phyloP scores from a whole-genome alignment of 768 basidiomycete genomes.

The Lanmaoa pseudosensibilis region DNA sequence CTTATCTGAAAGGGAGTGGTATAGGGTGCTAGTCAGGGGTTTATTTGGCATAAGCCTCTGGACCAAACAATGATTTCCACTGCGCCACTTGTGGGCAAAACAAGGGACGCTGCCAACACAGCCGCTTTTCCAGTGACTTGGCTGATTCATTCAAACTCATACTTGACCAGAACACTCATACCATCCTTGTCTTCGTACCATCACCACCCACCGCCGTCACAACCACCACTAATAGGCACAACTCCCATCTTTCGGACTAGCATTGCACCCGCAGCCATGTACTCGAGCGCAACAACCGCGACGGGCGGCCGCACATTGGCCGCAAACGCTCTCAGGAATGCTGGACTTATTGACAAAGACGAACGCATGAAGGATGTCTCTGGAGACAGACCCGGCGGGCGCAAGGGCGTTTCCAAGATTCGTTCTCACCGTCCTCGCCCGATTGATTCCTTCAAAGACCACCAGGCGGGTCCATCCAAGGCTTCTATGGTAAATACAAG shows the following conservation, averaged over 20 bases:
- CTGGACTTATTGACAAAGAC: slow-evolving; percentile 77
- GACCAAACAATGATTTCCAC: slow-evolving; percentile 21
- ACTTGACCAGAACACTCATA: slow-evolving; percentile 2
- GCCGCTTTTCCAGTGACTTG: slow-evolving; percentile 15
- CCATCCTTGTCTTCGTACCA: slow-evolving; percentile 19
- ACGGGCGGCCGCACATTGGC: slow-evolving; percentile 60
- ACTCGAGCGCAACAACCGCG: slow-evolving; percentile 60
- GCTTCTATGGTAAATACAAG: slow-evolving; percentile 68
- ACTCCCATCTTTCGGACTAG: background rate
- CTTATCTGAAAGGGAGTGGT: too few species aligned
- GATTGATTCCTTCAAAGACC: slow-evolving; percentile 56
- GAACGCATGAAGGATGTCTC: slow-evolving; percentile 70
- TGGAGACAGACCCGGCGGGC: slow-evolving; percentile 65
- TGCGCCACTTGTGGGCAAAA: slow-evolving; percentile 21
- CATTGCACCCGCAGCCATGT: slow-evolving; percentile 37
- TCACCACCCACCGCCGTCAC: slow-evolving; percentile 18
- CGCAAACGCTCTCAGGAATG: slow-evolving; percentile 60
- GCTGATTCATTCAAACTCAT: slow-evolving; percentile 19
- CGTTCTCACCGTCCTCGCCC: slow-evolving; percentile 60
- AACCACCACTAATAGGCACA: background rate
- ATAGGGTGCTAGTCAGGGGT: background rate
- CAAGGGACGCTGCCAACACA: slow-evolving; percentile 26
- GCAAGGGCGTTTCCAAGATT: slow-evolving; percentile 65
- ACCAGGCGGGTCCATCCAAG: slow-evolving; percentile 45
- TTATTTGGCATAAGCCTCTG: slow-evolving; percentile 30